These are phyloP conservation scores for Cercospora zeina DNA, from an alignment of 2,329 filamentous ascomycete genomes.

Conservation along the genomic window DNA sequence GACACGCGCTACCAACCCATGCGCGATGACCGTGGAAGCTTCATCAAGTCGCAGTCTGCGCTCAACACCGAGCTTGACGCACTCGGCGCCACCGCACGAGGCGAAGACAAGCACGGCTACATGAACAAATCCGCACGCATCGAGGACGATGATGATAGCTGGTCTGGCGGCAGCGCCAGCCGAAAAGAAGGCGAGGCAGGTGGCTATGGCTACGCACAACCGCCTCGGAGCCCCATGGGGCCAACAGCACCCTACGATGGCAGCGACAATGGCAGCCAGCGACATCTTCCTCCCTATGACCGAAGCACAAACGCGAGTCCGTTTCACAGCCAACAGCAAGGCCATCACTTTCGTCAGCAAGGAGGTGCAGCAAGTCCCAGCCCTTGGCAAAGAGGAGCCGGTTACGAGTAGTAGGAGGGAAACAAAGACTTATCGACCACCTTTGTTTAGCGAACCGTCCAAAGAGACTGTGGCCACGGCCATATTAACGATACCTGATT, in stretches of 20 bases:
- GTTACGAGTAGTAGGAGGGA: constrained; percentile 55
- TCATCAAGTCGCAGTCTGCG: constrained; percentile 93
- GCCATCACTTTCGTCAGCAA: constrained; percentile 33
- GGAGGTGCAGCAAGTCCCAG: constrained; percentile 51
- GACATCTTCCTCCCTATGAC: constrained; percentile 44
- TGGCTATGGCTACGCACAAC: constrained; percentile 37
- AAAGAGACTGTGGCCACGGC: constrained; percentile 28
- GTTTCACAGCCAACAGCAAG: constrained; percentile 25
- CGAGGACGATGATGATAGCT: constrained; percentile 69
- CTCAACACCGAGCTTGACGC: constrained; percentile 88
- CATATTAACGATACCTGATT: constrained; percentile 27
- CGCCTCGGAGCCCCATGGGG: constrained; percentile 52
- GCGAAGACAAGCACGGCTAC: constrained; percentile 61
- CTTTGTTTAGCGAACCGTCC: constrained; percentile 24
- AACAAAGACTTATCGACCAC: constrained; percentile 20
- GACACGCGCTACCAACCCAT: constrained; percentile 95
- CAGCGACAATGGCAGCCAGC: constrained; percentile 41
- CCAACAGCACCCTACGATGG: constrained; percentile 50
- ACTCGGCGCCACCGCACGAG: constrained; percentile 81
- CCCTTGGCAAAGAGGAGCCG: constrained; percentile 66
- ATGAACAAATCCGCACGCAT: constrained; percentile 60
- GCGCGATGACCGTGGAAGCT: constrained; percentile 92
- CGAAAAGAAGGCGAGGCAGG: constrained; percentile 40
- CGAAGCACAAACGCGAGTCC: constrained; percentile 43
- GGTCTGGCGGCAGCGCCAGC: constrained; percentile 57